Evolutionary conservation across 2,329 filamentous ascomycete genomes (phyloP).

Genomic region (Diaporthe destruens): DNA sequence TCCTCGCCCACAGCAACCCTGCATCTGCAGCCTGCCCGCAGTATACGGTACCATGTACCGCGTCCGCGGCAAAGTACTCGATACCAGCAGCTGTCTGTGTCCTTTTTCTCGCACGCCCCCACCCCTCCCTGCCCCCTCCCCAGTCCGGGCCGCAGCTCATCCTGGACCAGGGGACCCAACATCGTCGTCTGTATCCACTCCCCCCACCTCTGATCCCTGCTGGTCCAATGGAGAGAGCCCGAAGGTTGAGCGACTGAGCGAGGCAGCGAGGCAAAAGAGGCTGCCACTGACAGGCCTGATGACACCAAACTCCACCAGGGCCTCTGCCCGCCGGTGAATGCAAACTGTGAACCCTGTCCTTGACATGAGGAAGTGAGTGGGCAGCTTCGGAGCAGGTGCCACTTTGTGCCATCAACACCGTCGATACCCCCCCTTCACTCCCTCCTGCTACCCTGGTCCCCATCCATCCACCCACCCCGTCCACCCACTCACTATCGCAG

Average conservation of each 20-base stretch:
- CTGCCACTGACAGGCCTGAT: slow-evolving; percentile 36
- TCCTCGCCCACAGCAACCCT: slow-evolving; percentile 30
- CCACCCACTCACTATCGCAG: slow-evolving; percentile 26
- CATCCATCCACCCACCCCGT: slow-evolving; percentile 22
- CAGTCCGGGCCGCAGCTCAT: slow-evolving; percentile 21
- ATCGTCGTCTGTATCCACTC: slow-evolving; percentile 38
- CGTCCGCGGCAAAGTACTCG: slow-evolving; percentile 13
- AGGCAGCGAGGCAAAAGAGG: slow-evolving; percentile 37
- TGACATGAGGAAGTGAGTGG: slow-evolving; percentile 30
- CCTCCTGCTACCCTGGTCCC: slow-evolving; percentile 27
- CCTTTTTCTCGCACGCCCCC: slow-evolving; percentile 13
- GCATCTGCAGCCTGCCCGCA: slow-evolving; percentile 14
- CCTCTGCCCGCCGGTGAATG: slow-evolving; percentile 35
- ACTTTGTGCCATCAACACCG: slow-evolving; percentile 36
- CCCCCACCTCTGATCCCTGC: slow-evolving; percentile 33
- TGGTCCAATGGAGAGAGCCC: slow-evolving; percentile 36
- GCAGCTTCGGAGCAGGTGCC: slow-evolving; percentile 39
- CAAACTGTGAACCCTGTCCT: slow-evolving; percentile 34
- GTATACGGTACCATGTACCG: slow-evolving; percentile 16
- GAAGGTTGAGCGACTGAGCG: slow-evolving; percentile 32
- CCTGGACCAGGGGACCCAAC: slow-evolving; percentile 38
- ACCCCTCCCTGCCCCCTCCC: neutral
- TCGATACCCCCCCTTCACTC: slow-evolving; percentile 31
- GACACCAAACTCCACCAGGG: slow-evolving; percentile 34
- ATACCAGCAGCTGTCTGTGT: slow-evolving; percentile 15